Evolutionary conservation across 2,329 filamentous ascomycete genomes (phyloP), one percentile per base, ranked within the genome.

Genomic region (Truncatella angustata): DNA sequence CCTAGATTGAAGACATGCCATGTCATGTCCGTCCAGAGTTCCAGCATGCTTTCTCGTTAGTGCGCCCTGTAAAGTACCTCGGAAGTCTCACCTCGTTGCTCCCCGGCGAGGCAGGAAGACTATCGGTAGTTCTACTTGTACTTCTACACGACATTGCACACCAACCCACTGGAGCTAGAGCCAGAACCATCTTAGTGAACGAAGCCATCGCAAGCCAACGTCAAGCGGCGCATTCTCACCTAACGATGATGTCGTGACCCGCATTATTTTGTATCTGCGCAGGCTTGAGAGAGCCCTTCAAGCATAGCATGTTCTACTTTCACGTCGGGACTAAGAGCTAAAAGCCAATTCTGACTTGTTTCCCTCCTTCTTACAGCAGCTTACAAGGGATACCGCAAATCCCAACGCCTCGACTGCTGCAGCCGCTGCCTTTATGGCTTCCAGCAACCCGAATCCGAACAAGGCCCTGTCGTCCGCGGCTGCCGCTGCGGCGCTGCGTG

Each of bases 401-500:
- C 79, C 88, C 51, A 86, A 86, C 63, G 91, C 90, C 53, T 84
- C 91, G 50, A 85, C 88, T 43, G 91, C 91, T 52, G 91, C 92
- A 55, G 91, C 92, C 54, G 84, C 84, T 55, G 87, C 89, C 68
- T 92, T 91, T 53, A 95, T 93, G 70, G 79, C 87, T 65, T 85
- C 65, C 36, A 82, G 60, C 79, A 82, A 68, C 70, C 80, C 61
- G 16, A 66, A 63, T 21, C 81, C 86, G 60, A 81, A 81, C 69
- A 76, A 74, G 54, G 84, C 83, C 53, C 78, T 96, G 39, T 95
- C 92, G 36, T 87, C 88, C 32, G 90, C 92, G 5, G 93, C 93
- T 11, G 92, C 93, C 5, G 91, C 91, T 14, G 86, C 91, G 24
- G 92, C 92, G 43, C 79, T 97, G 53, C 86, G 87, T 65, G 88